Evolutionary conservation across 1,139 yeast species (phyloP), one percentile per base, ranked within the genome.

Genomic region (Blastobotrys arbuscula): DNA sequence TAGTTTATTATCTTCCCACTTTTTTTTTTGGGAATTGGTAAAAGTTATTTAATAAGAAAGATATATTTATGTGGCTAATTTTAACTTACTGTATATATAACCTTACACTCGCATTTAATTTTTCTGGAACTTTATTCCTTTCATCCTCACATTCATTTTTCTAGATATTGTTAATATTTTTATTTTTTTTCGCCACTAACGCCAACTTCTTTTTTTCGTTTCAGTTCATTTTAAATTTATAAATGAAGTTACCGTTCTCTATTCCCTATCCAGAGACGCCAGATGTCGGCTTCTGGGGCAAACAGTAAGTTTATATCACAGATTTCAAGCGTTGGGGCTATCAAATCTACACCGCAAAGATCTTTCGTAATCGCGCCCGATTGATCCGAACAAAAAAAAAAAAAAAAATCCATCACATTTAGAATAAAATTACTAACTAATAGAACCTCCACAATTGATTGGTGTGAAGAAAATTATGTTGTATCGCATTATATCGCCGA

Each of bases 381-480:
- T 20, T 18, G 28, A 15, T 21, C 26, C 40, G 40, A n/a, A 18
- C 24, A 4, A 13, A 12, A 23, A n/a, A 16, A 18, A 7, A 5
- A 7, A 9, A 7, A 7, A 36, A 5, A 19, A 7, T n/a, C n/a
- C 5, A 16, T 12, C 7, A 13, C 24, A 18, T n/a, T 30, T 15
- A 15, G 21, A 28, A 40, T 12, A 12, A 18, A 6, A 33, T 42
- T 45, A 39, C 42, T 10, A 28, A 30, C 4, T 12, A 23, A 34
- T 42, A 61, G 65, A 38, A 71, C 74, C 2, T 61, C 95, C 30
- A 87, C 96, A 28, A 89, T 89, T 48, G 97, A 89, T 62, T 89
- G 97, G 97, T 89, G 97, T 68, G 97, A 89, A 66, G 97, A 89
- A 64, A 90, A 89, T 69, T 89, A 89, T 63, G 92, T 88, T 10